These are phyloP conservation scores for Shiraia bambusicola DNA, from an alignment of 2,329 filamentous ascomycete genomes.

Conservation along the genomic window DNA sequence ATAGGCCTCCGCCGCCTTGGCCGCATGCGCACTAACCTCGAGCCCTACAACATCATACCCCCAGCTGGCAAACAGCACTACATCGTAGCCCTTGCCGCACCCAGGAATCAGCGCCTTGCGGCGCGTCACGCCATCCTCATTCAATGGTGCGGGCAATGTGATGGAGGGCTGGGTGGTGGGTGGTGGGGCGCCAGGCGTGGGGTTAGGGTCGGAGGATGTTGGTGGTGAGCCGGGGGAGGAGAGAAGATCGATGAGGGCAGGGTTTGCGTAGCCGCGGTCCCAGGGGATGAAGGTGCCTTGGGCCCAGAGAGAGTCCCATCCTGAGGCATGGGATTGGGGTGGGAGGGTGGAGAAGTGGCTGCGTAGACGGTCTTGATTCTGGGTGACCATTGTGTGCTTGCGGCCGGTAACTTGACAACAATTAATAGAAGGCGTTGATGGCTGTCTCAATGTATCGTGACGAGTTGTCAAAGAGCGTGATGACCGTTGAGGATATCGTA, in stretches of 20 bases:
- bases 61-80: constrained; percentile 69
- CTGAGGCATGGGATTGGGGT: constrained; percentile 44
- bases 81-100: constrained; percentile 81
- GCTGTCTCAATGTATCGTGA: too few relatives aligned
- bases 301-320: constrained; percentile 61
- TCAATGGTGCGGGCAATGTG: constrained; percentile 16
- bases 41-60: constrained; percentile 78
- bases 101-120: constrained; percentile 73
- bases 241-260: constrained; percentile 59
- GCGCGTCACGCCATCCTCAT: constrained; percentile 28
- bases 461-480: too few relatives aligned
- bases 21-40: constrained; percentile 61
- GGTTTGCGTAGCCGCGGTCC: constrained; percentile 61
- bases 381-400: constrained; percentile 25
- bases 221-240: constrained; percentile 18
- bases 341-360: constrained; percentile 48
- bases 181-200: constrained; percentile 21
- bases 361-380: constrained; percentile 42
- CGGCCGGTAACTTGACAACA: too few relatives aligned
- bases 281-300: constrained; percentile 57
- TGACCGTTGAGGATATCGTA: not conserved
- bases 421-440: not conserved
- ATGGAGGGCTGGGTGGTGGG: not conserved
- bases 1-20: constrained; percentile 50
- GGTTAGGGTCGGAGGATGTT: constrained; percentile 14